Base-by-base conservation (phyloP, 164 flowering plant genomes). In the Pachysandra terminalis region DNA sequence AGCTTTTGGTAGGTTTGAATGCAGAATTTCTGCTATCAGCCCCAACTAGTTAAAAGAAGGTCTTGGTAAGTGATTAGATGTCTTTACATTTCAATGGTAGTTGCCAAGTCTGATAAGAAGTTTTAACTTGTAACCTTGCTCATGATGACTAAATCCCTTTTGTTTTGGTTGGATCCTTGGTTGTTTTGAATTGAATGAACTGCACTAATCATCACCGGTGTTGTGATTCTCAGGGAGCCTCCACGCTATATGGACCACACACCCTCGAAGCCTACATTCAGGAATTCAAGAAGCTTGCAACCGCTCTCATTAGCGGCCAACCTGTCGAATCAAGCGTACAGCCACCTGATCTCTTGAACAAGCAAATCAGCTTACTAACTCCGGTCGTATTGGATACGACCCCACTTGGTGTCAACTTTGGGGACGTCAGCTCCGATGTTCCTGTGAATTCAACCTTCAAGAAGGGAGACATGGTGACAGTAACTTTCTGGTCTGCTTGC, bases 241-340 rank as follows among this genome's bases (percentile, higher is more conserved):
- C 99, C 58, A 93, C 99, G 9, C 72, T 93, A 21, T 96, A 58
- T 64, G 98, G 99, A 32, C 99, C 95, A 16, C 96, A 96, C 81
- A 96, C 99, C 0, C 90, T 89, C 22, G 83, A 84, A 66, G 98
- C 87, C 60, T 96, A 93, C 83, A 91, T 93, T 75, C 99, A 96
- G 67, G 95, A 93, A 81, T 96, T 96, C 83, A 76, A 76, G 75
- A 92, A 86, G 79, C 93, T 96, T 19, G 95, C 98, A 23, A 65
- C 63, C 9, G 89, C 97, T 59, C 85, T 96, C 35, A 6, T 84
- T 56, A 77, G 35, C 22, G 90, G 86, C 71, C 63, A 73, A 71
- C 24, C 75, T 40, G 82, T 83, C 35, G 76, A 77, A 69, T 59
- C 86, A 7, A 95, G 97, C 14, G 90, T 87, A 13, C 85, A 75